These are phyloP conservation scores for Fusarium bulbicola DNA, from an alignment of 2,329 filamentous ascomycete genomes.

Conservation along the genomic window DNA sequence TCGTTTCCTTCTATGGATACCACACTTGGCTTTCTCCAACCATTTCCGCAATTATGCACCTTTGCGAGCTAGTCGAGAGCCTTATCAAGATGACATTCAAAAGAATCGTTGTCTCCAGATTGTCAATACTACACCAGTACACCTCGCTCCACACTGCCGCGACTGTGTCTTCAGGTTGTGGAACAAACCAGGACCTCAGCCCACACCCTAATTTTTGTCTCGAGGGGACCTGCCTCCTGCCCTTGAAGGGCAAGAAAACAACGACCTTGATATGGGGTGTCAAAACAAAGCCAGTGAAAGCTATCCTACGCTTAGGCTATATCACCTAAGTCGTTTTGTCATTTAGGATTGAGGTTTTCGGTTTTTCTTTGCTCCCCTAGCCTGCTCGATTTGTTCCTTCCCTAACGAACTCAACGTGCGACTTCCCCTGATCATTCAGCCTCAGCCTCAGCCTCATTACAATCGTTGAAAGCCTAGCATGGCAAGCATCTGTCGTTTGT, in stretches of 20 bases:
- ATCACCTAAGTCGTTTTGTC: too few species aligned
- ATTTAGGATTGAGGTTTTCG: too few species aligned
- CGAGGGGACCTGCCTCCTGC: not conserved
- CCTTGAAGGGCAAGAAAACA: too few species aligned
- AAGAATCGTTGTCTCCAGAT: constrained; percentile 5
- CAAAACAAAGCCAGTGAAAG: too few species aligned
- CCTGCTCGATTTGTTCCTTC: not conserved
- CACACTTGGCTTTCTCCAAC: not conserved
- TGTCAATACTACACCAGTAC: constrained; percentile 5
- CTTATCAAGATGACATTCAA: constrained; percentile 8
- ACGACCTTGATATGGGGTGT: too few species aligned
- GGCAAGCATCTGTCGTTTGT: constrained; percentile 8
- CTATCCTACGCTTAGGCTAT: too few species aligned
- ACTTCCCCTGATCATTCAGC: not conserved
- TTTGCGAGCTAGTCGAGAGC: constrained; percentile 6
- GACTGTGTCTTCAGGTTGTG: constrained; percentile 21
- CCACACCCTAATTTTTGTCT: constrained; percentile 14
- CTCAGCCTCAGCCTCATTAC: constrained; percentile 9
- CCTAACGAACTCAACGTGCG: not conserved
- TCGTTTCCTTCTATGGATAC: not conserved
- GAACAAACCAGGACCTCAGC: constrained; percentile 25
- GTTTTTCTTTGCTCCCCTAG: too few species aligned
- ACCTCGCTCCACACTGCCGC: constrained; percentile 27
- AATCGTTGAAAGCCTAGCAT: not conserved
- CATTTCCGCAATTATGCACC: not conserved